phyloP scores from a whole-genome alignment of 2,329 filamentous ascomycete species.

The Hypoxylon sp. region DNA sequence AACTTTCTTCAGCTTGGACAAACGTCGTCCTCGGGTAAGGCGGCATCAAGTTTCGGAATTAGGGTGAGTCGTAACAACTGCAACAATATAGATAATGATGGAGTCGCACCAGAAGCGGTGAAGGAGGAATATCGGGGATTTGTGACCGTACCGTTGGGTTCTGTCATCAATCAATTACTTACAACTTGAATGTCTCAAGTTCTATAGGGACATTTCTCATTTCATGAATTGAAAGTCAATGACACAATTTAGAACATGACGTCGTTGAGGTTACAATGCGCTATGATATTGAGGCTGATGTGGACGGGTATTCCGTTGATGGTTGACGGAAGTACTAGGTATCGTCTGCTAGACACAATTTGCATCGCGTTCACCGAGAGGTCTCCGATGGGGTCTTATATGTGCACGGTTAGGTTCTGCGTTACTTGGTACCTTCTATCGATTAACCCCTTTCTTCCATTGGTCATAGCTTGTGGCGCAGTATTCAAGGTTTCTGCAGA shows the following conservation, averaged over 20 bases:
- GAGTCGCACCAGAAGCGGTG: conserved; percentile 2
- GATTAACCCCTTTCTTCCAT: conserved; percentile 33
- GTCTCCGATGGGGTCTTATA: conserved; percentile 33
- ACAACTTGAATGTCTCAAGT: not conserved
- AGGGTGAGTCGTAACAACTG: conserved; percentile 8
- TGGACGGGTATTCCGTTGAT: conserved; percentile 28
- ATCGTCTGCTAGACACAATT: conserved; percentile 24
- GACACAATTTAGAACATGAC: conserved; percentile 19
- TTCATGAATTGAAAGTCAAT: conserved; percentile 18
- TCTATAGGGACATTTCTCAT: conserved; percentile 4
- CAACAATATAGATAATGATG: not conserved
- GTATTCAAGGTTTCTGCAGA: conserved; percentile 11
- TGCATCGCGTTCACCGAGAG: conserved; percentile 44
- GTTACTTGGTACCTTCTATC: conserved; percentile 19
- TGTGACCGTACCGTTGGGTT: conserved; percentile 19
- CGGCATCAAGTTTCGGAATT: conserved; percentile 22
- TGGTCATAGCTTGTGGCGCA: conserved; percentile 44
- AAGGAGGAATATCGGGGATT: conserved; percentile 20
- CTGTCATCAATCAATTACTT: conserved; percentile 8
- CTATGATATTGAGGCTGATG: conserved; percentile 27
- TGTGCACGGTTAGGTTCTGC: not conserved
- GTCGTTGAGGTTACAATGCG: conserved; percentile 18
- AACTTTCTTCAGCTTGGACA: not conserved
- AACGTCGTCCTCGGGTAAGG: conserved; percentile 22
- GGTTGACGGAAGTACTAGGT: conserved; percentile 12